These are phyloP conservation scores for Tolypocladium ovalisporum DNA, from an alignment of 2,329 filamentous ascomycete species.

Conservation along the genomic window DNA sequence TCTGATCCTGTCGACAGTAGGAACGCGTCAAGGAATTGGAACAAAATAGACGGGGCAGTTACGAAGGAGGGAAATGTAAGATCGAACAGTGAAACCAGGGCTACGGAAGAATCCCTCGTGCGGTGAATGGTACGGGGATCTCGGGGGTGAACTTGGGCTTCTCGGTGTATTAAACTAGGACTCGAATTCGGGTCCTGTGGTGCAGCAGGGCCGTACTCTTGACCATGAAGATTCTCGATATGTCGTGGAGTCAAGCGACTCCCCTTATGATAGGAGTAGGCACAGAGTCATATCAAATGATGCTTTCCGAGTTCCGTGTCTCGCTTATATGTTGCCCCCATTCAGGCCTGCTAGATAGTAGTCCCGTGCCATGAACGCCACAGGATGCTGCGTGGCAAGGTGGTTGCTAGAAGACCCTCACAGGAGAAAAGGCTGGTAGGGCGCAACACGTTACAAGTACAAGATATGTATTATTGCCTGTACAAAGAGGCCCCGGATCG, in stretches of 20 bases:
- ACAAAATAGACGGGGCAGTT: background rate
- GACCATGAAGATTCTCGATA: background rate
- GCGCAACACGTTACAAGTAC: background rate
- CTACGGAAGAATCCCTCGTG: background rate
- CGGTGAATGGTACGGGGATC: background rate
- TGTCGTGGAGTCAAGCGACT: background rate
- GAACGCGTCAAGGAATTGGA: background rate
- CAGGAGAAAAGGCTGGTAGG: background rate
- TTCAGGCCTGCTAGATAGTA: background rate
- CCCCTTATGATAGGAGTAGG: background rate
- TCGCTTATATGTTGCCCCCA: background rate
- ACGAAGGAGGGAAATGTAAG: background rate
- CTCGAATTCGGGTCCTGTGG: background rate
- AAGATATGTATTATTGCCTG: background rate
- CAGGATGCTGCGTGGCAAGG: background rate
- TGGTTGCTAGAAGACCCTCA: background rate
- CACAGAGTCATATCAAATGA: background rate
- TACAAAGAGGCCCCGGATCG: background rate
- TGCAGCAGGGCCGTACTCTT: background rate
- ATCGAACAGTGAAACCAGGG: background rate
- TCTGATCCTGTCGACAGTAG: background rate
- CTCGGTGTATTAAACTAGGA: background rate
- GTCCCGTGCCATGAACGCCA: background rate
- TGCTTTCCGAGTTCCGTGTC: background rate
- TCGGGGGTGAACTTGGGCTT: background rate